Percentiles rank a stretch among this genome's conserved stretches.
These are phyloP conservation scores for Wickerhamomyces ciferrii DNA, from an alignment of 805 yeast species.

Conservation along the genomic window DNA sequence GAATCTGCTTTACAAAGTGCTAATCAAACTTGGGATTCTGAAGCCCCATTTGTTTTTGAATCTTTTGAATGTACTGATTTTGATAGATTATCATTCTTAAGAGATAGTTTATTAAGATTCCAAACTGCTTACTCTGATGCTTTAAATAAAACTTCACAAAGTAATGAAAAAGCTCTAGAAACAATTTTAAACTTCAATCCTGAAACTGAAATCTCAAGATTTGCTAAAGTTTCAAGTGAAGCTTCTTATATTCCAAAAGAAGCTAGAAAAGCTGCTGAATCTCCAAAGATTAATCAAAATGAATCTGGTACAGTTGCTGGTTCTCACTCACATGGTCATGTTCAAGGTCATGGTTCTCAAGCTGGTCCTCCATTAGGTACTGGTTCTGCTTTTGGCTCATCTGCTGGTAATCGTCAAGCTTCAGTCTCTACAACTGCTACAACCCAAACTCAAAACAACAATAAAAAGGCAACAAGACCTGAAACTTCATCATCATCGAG, in stretches of 20 bases:
- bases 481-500: background rate
- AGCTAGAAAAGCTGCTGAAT: constrained; percentile 23
- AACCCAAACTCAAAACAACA: background rate
- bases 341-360: background rate
- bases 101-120: constrained; percentile 61
- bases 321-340: background rate
- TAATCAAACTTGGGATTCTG: constrained; percentile 64
- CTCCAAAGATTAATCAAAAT: constrained; percentile 9
- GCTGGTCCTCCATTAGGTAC: constrained; percentile 1
- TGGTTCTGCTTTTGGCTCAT: background rate
- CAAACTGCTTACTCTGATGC: constrained; percentile 56
- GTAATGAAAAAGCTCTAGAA: constrained; percentile 62
- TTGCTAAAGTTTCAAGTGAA: constrained; percentile 36
- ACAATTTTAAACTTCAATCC: constrained; percentile 62
- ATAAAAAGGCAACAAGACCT: background rate
- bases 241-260: constrained; percentile 18
- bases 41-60: constrained; percentile 73
- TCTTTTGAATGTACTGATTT: constrained; percentile 70
- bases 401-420: constrained; percentile 6
- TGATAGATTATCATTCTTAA: constrained; percentile 53
- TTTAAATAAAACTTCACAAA: constrained; percentile 35
- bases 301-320: background rate
- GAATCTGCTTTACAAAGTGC: constrained; percentile 36
- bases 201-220: constrained; percentile 51
- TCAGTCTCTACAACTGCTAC: constrained; percentile 18